Conservation (phyloP, 495 filamentous ascomycete genomes). For the Penicillium odoratum region DNA sequence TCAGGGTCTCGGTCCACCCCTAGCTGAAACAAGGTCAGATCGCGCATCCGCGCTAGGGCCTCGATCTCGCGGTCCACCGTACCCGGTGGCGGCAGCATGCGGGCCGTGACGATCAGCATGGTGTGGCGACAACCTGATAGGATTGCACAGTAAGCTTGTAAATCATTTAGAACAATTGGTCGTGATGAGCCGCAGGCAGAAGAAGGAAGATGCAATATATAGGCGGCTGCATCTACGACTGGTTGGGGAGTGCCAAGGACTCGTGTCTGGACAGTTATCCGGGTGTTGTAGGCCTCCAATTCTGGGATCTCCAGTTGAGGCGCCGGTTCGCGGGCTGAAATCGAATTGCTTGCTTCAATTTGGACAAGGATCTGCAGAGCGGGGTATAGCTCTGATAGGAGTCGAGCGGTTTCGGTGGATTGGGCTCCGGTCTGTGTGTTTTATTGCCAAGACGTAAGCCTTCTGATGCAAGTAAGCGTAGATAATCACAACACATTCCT, state of each 20-base stretch:
- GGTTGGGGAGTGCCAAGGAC: background rate
- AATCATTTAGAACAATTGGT: too few species aligned
- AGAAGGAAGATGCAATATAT: background rate
- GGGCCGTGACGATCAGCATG: background rate
- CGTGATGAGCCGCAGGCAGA: background rate
- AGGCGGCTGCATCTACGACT: background rate
- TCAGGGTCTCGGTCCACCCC: background rate
- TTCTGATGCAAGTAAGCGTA: background rate
- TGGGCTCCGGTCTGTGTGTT: background rate
- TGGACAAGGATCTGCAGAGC: background rate
- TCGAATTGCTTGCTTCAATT: background rate
- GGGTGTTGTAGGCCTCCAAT: background rate
- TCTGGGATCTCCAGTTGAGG: background rate
- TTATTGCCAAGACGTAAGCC: background rate
- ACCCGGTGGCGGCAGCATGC: slow-evolving; percentile 1
- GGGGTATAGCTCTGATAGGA: background rate
- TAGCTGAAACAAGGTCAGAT: background rate
- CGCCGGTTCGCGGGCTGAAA: background rate
- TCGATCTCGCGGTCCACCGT: background rate
- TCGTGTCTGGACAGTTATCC: background rate
- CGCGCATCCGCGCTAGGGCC: background rate
- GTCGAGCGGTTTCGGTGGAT: background rate
- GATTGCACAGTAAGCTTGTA: background rate
- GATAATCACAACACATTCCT: background rate
- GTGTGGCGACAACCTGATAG: background rate